These are phyloP conservation scores for Rhododendron simsii DNA, from an alignment of 148 eudicot species.

Conservation along the genomic window DNA sequence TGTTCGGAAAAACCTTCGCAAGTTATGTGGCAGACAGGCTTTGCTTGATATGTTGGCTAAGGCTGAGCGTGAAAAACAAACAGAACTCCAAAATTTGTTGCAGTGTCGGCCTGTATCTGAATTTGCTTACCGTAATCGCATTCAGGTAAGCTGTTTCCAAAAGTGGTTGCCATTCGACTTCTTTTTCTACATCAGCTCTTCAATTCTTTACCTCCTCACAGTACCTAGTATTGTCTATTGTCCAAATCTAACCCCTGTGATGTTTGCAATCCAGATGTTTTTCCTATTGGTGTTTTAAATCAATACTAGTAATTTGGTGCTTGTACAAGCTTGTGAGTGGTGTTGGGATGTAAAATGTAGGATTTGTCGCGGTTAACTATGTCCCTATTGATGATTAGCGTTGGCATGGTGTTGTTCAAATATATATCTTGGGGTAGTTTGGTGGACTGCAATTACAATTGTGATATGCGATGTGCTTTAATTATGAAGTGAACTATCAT, in stretches of 20 bases:
- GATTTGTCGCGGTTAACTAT: background rate
- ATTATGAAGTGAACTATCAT: background rate
- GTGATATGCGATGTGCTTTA: background rate
- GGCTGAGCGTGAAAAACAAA: conserved; percentile 52
- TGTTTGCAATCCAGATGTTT: background rate
- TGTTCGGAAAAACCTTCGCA: conserved; percentile 53
- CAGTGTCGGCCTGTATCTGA: conserved; percentile 54
- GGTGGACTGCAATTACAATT: background rate
- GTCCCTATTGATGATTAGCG: background rate
- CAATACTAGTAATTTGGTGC: background rate
- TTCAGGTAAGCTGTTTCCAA: conserved; percentile 51
- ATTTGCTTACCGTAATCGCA: conserved; percentile 76
- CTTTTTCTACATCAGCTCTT: background rate
- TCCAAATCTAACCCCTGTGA: background rate
- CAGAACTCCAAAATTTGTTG: conserved; percentile 59
- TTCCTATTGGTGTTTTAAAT: background rate
- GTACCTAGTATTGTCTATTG: background rate
- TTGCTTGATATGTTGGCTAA: conserved; percentile 70
- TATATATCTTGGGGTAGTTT: background rate
- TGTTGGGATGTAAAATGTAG: background rate
- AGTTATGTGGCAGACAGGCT: conserved; percentile 82
- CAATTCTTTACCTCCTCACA: background rate
- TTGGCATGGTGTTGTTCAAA: background rate
- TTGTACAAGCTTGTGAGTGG: background rate
- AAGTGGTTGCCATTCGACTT: background rate